Evolutionary conservation across 2,329 filamentous ascomycete genomes (phyloP).

Genomic region (Lachnum nothofagi): DNA sequence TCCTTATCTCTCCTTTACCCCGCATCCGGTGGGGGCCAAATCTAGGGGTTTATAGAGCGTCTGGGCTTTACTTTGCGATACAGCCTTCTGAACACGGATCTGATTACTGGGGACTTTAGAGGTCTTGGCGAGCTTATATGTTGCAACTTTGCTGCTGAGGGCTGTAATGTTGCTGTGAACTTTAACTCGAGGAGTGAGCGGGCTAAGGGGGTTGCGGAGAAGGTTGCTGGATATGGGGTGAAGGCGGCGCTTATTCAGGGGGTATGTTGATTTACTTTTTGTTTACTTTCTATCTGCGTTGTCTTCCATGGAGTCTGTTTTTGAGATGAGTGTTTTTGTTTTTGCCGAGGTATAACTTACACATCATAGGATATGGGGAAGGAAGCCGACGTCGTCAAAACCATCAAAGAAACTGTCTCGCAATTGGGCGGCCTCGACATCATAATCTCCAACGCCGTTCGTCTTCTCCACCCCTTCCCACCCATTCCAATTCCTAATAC

Average conservation of each 20-base stretch:
- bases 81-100: background rate
- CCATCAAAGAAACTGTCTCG: slow-evolving; percentile 50
- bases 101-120: slow-evolving; percentile 35
- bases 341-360: too few species aligned
- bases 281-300: background rate
- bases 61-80: too few species aligned
- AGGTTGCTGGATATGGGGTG: slow-evolving; percentile 46
- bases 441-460: slow-evolving; percentile 59
- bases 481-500: slow-evolving; percentile 1
- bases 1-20: background rate
- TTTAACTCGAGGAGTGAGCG: slow-evolving; percentile 53
- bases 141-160: slow-evolving; percentile 57
- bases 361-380: slow-evolving; percentile 55
- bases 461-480: slow-evolving; percentile 21
- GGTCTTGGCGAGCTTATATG: slow-evolving; percentile 58
- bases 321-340: too few species aligned
- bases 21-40: background rate
- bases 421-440: slow-evolving; percentile 59
- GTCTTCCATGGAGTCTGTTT: background rate
- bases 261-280: slow-evolving; percentile 36
- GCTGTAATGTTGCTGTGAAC: slow-evolving; percentile 61
- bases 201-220: slow-evolving; percentile 48
- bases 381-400: slow-evolving; percentile 47
- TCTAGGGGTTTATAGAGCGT: too few species aligned
- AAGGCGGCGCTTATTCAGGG: slow-evolving; percentile 53